Percentiles rank a stretch among this genome's conserved stretches.
These are phyloP conservation scores for Pyrenula massariospora DNA, from an alignment of 495 filamentous ascomycete genomes.

Conservation along the genomic window DNA sequence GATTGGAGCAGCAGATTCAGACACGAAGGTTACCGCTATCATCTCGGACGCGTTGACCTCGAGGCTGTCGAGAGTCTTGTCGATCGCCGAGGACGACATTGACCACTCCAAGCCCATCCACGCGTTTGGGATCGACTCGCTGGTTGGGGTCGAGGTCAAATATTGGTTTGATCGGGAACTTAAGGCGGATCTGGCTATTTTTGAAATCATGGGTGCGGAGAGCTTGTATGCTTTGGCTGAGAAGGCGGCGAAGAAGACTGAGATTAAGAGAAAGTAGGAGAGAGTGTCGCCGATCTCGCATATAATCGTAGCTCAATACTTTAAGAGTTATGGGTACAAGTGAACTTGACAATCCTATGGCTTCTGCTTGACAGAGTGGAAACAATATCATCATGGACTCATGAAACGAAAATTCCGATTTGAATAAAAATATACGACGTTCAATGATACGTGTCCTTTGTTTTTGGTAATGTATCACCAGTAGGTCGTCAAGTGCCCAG, in stretches of 20 bases:
- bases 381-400: too few relatives aligned
- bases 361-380: too few relatives aligned
- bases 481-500: too few relatives aligned
- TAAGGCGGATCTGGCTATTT: constrained; percentile 40
- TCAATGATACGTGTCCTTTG: too few relatives aligned
- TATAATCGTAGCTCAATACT: too few relatives aligned
- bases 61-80: constrained; percentile 38
- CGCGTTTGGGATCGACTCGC: constrained; percentile 48
- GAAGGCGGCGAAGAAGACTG: constrained; percentile 15
- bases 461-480: too few relatives aligned
- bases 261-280: too few relatives aligned
- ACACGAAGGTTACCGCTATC: constrained; percentile 8
- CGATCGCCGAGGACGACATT: constrained; percentile 33
- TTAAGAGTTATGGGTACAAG: too few relatives aligned
- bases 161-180: constrained; percentile 51
- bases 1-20: background rate
- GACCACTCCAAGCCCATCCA: constrained; percentile 31
- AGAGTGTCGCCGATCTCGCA: too few relatives aligned
- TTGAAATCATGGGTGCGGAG: constrained; percentile 32
- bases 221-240: constrained; percentile 15
- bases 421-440: too few relatives aligned
- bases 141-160: constrained; percentile 49
- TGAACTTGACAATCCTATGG: too few relatives aligned
- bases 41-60: constrained; percentile 12
- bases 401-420: too few relatives aligned